Percentiles rank a stretch among this genome's conserved stretches.
These are phyloP conservation scores for Porphyra umbilicalis DNA, from an alignment of 31 red algal genomes.

Conservation along the genomic window DNA sequence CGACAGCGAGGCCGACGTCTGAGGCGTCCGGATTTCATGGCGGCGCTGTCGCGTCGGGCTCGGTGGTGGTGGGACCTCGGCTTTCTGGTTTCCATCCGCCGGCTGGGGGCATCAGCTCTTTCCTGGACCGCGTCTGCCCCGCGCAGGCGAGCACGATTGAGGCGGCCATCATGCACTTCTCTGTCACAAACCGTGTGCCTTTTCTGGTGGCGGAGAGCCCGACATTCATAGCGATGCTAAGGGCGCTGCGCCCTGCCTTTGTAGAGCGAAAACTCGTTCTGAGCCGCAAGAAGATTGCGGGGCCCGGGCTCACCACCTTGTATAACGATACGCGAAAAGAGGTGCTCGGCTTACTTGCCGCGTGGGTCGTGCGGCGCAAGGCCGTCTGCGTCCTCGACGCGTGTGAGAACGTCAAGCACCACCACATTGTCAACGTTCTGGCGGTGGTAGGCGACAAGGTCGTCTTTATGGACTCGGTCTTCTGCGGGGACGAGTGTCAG, in stretches of 20 bases:
- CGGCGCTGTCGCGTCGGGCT: too few relatives aligned
- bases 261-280: neutral
- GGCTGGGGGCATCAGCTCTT: too few relatives aligned
- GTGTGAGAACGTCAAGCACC: neutral
- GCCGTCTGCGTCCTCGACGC: neutral
- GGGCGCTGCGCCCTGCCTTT: neutral
- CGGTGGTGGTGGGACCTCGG: too few relatives aligned
- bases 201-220: neutral
- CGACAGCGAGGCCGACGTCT: too few relatives aligned
- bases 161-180: neutral
- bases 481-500: neutral
- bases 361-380: neutral
- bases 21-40: too few relatives aligned
- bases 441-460: neutral
- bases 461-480: neutral
- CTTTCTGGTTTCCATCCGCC: too few relatives aligned
- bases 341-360: neutral
- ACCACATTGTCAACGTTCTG: neutral
- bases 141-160: neutral
- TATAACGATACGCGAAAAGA: too few relatives aligned
- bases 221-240: neutral
- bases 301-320: neutral
- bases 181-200: neutral
- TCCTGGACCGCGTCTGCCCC: too few relatives aligned
- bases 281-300: neutral